Evolutionary conservation across 208 protist species (phyloP), one percentile per base, ranked within the genome.

Genomic region (Wallacemonas collosoma): DNA sequence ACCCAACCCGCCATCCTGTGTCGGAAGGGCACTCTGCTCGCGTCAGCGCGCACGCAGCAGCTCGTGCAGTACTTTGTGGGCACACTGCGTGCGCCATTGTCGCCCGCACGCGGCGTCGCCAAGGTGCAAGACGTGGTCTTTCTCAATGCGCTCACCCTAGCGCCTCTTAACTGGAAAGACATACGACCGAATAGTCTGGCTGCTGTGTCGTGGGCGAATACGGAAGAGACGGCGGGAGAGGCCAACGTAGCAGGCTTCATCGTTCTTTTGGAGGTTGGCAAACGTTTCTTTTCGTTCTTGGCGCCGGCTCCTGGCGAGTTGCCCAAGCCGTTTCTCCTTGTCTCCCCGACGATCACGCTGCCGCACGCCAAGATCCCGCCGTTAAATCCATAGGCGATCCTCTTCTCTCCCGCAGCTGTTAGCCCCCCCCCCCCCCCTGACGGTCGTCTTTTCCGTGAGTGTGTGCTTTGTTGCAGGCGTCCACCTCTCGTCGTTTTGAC

Each of bases 191-290:
- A 83, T 39, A 85, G 82, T 61, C 53, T 96, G 9, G 87, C 79
- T 35, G 81, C 89, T 0, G 88, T 96, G 17, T 81, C 86, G 6
- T 89, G 82, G 82, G 78, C 86, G 0, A 86, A 94, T 79, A 86
- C 74, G n/a, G 12, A 80, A 15, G 87, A 90, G 15, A 74, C 77
- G 14, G 81, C 83, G 0, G 78, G 50, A 6, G 79, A 93, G 56
- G 86, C 88, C 15, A 94, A 93, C 66, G 76, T 90, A 26, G 89
- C 88, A 9, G 92, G 92, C 41, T 91, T 86, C 77, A 76, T 96
- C 43, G 83, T 92, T 14, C 53, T 94, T 14, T 73, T 94, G 15
- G 92, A 96, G 72, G 80, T 94, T 2, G 89, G 89, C 7, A 89
- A 88, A 62, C 69, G 79, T 12, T 89, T 86, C 62, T 81, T 93